Percentiles rank a stretch among this genome's conserved stretches.
Evolutionary conservation across 106 monocot species (phyloP).

Genomic region (Gastrodia elata): DNA sequence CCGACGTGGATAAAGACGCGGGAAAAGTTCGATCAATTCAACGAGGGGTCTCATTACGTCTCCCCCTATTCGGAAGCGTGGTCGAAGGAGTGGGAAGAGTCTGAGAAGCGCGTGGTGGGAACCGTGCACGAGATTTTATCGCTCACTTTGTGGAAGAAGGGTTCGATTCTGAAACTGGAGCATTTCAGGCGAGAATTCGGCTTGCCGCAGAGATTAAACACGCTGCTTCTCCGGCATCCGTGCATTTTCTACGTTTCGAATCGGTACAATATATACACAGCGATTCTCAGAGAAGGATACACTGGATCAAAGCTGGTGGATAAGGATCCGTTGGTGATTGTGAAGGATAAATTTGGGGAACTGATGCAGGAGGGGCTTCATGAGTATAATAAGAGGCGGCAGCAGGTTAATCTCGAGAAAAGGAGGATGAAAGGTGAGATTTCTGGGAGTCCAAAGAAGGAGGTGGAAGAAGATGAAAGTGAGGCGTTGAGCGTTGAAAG

Average conservation of each 20-base stretch:
- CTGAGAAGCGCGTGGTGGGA: slow-evolving; percentile 60
- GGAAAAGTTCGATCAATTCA: slow-evolving; percentile 57
- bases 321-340: slow-evolving; percentile 79
- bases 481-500: slow-evolving; percentile 17
- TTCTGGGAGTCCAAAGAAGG: slow-evolving; percentile 17
- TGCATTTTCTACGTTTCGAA: slow-evolving; percentile 96
- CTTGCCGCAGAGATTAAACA: slow-evolving; percentile 50
- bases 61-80: slow-evolving; percentile 48
- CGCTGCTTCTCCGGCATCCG: slow-evolving; percentile 66
- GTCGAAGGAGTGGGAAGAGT: slow-evolving; percentile 10
- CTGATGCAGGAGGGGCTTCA: slow-evolving; percentile 94
- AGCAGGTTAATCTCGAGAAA: slow-evolving; percentile 67
- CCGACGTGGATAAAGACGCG: slow-evolving; percentile 47
- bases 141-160: slow-evolving; percentile 82
- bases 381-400: slow-evolving; percentile 79
- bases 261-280: slow-evolving; percentile 78
- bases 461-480: slow-evolving; percentile 28
- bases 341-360: slow-evolving; percentile 82
- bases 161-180: slow-evolving; percentile 76
- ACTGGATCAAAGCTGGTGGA: slow-evolving; percentile 55
- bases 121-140: slow-evolving; percentile 82
- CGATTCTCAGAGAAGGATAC: slow-evolving; percentile 83
- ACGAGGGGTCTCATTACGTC: slow-evolving; percentile 38
- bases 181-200: slow-evolving; percentile 79
- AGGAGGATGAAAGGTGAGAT: slow-evolving; percentile 77